These are phyloP conservation scores for Massospora cicadina DNA, from an alignment of 371 early-diverging fungal species.

Conservation along the genomic window DNA sequence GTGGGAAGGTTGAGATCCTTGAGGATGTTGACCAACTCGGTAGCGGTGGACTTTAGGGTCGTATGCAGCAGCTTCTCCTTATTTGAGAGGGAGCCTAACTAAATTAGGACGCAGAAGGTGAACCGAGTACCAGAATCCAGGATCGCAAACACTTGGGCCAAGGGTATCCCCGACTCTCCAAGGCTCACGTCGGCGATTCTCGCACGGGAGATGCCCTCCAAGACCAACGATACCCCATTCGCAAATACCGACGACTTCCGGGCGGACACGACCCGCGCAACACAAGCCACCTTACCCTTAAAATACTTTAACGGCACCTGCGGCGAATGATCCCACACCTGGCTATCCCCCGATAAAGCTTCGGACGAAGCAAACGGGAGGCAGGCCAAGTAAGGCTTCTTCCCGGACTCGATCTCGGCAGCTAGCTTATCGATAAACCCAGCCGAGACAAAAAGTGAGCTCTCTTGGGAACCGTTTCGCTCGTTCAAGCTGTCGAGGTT, in stretches of 20 bases:
- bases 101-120: constrained; percentile 7
- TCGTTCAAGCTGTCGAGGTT: not conserved
- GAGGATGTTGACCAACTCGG: constrained; percentile 34
- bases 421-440: not conserved
- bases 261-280: not conserved
- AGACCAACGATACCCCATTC: constrained; percentile 3
- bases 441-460: not conserved
- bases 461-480: not conserved
- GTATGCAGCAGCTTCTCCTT: constrained; percentile 25
- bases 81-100: constrained; percentile 8
- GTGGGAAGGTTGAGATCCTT: constrained; percentile 51
- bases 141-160: constrained; percentile 19
- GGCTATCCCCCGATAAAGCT: not conserved
- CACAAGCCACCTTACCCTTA: not conserved
- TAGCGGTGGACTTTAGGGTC: constrained; percentile 34
- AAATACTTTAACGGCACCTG: not conserved
- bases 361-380: not conserved
- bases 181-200: constrained; percentile 16
- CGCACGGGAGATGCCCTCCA: constrained; percentile 16
- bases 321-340: not conserved
- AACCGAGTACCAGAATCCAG: constrained; percentile 16
- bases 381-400: not conserved
- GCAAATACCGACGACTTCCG: constrained; percentile 4
- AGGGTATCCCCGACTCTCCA: constrained; percentile 13
- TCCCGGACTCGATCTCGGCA: not conserved